phyloP scores from a whole-genome alignment of 345 rosid genomes.

The Populus euphratica region DNA sequence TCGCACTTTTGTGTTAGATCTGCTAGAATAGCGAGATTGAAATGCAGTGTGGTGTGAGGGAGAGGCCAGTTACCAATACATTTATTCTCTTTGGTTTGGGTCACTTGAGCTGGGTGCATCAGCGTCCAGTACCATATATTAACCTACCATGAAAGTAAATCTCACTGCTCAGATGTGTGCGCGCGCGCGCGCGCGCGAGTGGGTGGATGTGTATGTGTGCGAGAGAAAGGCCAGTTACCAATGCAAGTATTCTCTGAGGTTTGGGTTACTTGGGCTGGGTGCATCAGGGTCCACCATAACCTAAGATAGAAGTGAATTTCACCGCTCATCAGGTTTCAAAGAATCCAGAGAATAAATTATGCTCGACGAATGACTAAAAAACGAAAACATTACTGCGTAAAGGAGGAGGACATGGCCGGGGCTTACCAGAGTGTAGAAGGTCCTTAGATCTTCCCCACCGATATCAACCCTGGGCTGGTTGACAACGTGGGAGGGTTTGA shows the following conservation, averaged over 20 bases:
- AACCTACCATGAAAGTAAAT: constrained; percentile 24
- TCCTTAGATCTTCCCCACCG: constrained; percentile 64
- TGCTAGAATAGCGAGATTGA: background rate
- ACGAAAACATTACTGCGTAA: background rate
- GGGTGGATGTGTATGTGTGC: background rate
- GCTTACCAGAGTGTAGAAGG: constrained; percentile 61
- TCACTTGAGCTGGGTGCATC: constrained; percentile 77
- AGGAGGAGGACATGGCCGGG: background rate
- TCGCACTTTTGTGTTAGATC: background rate
- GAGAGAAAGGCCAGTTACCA: constrained; percentile 34
- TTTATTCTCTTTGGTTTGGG: constrained; percentile 53
- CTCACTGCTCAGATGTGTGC: too few species aligned
- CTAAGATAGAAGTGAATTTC: constrained; percentile 20
- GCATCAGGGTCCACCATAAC: constrained; percentile 81
- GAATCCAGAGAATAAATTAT: background rate
- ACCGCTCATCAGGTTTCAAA: background rate
- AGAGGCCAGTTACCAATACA: constrained; percentile 44
- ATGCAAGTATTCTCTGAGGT: constrained; percentile 60
- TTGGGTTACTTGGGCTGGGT: constrained; percentile 70
- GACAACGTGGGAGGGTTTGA: constrained; percentile 54
- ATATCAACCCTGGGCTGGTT: constrained; percentile 53
- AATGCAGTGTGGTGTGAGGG: background rate
- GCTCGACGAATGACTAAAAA: background rate
- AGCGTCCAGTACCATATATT: constrained; percentile 53
- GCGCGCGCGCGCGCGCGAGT: accelerated